A percentile compares a stretch with the other conserved stretches of the same genome.
These are phyloP conservation scores for Kwoniella botswanensis DNA, from an alignment of 768 basidiomycete species.

Conservation along the genomic window DNA sequence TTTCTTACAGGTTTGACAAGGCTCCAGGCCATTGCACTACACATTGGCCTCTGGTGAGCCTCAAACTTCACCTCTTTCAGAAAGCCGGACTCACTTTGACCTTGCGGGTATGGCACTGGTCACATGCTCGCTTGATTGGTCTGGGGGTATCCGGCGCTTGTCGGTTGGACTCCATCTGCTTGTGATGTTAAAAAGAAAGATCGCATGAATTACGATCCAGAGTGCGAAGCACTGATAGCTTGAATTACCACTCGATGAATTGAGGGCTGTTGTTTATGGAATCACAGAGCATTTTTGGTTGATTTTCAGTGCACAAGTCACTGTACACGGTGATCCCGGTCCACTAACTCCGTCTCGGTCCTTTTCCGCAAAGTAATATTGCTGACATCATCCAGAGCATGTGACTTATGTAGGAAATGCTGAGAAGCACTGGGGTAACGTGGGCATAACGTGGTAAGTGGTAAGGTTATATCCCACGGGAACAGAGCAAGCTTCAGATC, in stretches of 20 bases:
- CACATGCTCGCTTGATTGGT: slow-evolving; percentile 36
- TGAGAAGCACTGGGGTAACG: no score
- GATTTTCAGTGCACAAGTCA: no score
- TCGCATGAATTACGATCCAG: neutral
- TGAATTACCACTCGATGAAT: neutral
- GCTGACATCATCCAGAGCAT: no score
- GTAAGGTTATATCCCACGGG: no score
- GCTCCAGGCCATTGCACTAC: slow-evolving; percentile 34
- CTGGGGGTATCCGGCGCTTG: neutral
- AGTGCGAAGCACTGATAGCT: neutral
- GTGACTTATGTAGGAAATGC: no score
- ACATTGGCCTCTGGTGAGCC: neutral
- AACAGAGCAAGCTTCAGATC: no score
- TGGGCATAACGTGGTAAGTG: no score
- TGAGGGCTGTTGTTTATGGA: neutral
- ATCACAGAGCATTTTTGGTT: no score
- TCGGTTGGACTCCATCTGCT: neutral
- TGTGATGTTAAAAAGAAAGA: neutral
- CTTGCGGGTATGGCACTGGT: slow-evolving; percentile 41
- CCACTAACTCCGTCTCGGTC: no score
- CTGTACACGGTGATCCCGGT: no score
- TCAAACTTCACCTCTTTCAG: neutral
- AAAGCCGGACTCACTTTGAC: slow-evolving; percentile 33
- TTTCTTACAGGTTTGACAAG: slow-evolving; percentile 31
- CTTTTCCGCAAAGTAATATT: no score